Base-by-base conservation (phyloP, 331 rosid genomes). In the Dryas integrifolia region DNA sequence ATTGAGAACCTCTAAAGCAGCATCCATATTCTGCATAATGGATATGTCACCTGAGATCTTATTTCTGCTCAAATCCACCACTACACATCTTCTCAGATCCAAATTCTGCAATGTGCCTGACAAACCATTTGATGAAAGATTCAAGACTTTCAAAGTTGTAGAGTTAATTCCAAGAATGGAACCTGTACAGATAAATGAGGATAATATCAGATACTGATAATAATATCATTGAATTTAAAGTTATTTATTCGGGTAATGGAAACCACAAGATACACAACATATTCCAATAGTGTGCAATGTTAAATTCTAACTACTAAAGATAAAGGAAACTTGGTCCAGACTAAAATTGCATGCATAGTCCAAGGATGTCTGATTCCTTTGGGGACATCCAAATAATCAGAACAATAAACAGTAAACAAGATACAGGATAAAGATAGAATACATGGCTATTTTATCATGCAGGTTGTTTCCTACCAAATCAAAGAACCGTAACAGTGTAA, bases 41-140 rank as follows among this genome's bases (percentile, higher is more conserved):
- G 97, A 89, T 52, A 91, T 72, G 75, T 91, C 88, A 65, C 90
- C 96, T 21, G 86, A 72, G 56, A 92, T 81, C 84, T 67, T 72
- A 79, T 92, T 92, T 70, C 76, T 71, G 86, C 97, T 92, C 69
- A 92, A 83, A 72, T 89, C 96, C 65, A 92, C 46, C 63, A 70
- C 75, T 1, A 65, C 74, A 81, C 90, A 86, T 46, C 78, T 81
- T 68, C 67, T 75, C 81, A 82, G 62, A 45, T 69, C 73, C 62
- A 53, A 11, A 78, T 64, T 52, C 79, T 60, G 96, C 86, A 92
- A 77, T 58, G 84, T 61, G 71, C 97, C 97, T 5, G 96, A 91
- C 79, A 94, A 82, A 78, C 82, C 71, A 82, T 94, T 94, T 9
- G 88, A 76, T 9, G 98, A 94, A 75, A 94, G 91, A 81, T 94